Evolutionary conservation across 2,329 filamentous ascomycete genomes (phyloP), one percentile per base, ranked within the genome.

Genomic region (Nemania sp.): DNA sequence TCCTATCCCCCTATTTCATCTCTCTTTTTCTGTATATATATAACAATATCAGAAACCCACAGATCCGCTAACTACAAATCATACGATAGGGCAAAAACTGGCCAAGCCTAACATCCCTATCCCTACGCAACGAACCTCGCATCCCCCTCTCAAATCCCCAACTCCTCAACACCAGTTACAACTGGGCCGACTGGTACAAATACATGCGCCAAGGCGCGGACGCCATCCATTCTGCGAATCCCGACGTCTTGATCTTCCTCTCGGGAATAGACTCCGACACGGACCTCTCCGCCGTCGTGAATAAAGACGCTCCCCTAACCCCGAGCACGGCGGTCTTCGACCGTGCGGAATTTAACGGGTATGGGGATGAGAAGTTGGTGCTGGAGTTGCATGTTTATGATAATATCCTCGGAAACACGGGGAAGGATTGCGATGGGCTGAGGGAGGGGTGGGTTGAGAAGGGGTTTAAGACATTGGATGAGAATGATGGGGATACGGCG

Each of bases 331-430:
- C 52, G 5, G 74, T 57, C 0, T 84, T 84, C 62, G 70, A 64
- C 39, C 64, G 72, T 3, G 64, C 64, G 26, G 76, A 80, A 52
- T 84, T 82, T 56, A 55, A 68, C 0, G 75, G 72, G 1, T 81
- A 78, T 60, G 70, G 67, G 3, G 67, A 81, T 6, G 67, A 81
- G 59, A 84, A 84, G 67, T 68, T 84, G 0, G 80, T 82, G 4
- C 75, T 84, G 1, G 82, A 86, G 66, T 68, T 85, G 7, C 82
- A 86, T 72, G 83, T 80, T 65, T 85, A 86, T 64, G 74, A 81
- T 52, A 81, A 75, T 52, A 66, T 68, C 24, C 22, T 59, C 3
- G 56, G 57, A n/a, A 39, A 57, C 2, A 61, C 68, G 0, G 72
- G 75, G 0, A 74, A 65, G 0, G 74, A 72, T 57, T 86, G 82